Base-by-base conservation (phyloP, 345 rosid species). In the Punica granatum region DNA sequence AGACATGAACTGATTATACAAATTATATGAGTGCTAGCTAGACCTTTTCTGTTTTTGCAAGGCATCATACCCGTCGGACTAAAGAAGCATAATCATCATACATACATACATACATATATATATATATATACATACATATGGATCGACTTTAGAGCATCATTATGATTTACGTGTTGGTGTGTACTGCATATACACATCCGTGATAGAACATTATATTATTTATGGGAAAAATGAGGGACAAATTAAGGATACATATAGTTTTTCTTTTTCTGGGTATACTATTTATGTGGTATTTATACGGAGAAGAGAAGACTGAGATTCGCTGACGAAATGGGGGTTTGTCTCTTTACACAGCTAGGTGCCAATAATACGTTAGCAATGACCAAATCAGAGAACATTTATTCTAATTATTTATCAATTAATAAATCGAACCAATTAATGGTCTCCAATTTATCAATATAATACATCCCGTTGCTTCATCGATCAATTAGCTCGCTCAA, bases 301-400 rank as follows among this genome's bases (percentile, higher is more conserved):
- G 33, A 1, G 43, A 36, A n/a, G 21, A 39, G 18, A 23, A 3
- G 43, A 63, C 48, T 63, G 48, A 63, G 66, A 63, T 63, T 25
- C 48, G 71, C 64, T 68, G 71, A 68, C 60, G 64, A 68, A 41
- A 68, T 14, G 51, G 18, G 71, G 39, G 51, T 64, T 68, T 68
- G 71, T n/a, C 32, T n/a, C 26, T 28, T 30, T 15, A 19, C 63
- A 53, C 33, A 36, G 62, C 15, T 32, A 34, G 44, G n/a, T 5
- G 42, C 66, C 49, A 44, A 44, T 31, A 39, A 64, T 21, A 28
- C 35, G 67, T 28, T 64, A 25, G 67, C 54, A 6, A 64, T 48
- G 68, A 66, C 39, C 54, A 31, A 48, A 30, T 65, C 54, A 31
- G 23, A 23, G 5, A 25, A 18, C 31, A 23, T 19, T 18, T 46